Evolutionary conservation across 2,329 filamentous ascomycete genomes (phyloP).

Genomic region (Ophiostoma sp.): DNA sequence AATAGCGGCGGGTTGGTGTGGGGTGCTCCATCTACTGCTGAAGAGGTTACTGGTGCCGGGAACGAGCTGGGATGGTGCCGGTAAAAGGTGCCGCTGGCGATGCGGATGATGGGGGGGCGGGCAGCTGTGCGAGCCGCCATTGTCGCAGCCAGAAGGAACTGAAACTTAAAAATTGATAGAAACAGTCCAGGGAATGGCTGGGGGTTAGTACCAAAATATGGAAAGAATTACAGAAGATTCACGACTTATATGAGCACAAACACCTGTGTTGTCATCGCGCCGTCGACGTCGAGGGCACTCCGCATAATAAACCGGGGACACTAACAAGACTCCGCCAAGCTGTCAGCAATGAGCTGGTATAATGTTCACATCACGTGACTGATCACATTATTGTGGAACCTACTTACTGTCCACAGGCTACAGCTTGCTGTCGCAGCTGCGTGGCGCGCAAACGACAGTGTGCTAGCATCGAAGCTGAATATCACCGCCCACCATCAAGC

Average conservation of each 20-base stretch:
- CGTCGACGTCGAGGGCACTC: neutral
- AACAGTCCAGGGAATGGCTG: neutral
- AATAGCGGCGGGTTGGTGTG: slow-evolving; percentile 65
- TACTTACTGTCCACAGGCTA: slow-evolving; percentile 16
- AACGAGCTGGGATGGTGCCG: slow-evolving; percentile 57
- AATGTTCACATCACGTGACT: neutral
- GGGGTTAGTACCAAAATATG: neutral
- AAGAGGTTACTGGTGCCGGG: slow-evolving; percentile 6
- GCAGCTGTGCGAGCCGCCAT: slow-evolving; percentile 36
- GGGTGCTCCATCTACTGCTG: neutral
- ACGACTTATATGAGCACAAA: neutral
- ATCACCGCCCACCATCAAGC: neutral
- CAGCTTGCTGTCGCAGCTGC: slow-evolving; percentile 25
- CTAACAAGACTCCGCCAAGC: slow-evolving; percentile 17
- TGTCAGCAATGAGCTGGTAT: neutral
- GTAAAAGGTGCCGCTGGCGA: slow-evolving; percentile 79
- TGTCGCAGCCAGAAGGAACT: slow-evolving; percentile 26
- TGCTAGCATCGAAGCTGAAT: slow-evolving; percentile 10
- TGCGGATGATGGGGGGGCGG: slow-evolving; percentile 59
- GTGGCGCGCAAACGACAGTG: neutral
- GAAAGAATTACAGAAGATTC: neutral
- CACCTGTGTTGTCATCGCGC: neutral
- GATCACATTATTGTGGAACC: neutral
- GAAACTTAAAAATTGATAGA: neutral
- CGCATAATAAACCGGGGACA: slow-evolving; percentile 19